These are phyloP conservation scores for Plasmodium knowlesi DNA, from an alignment of 169 alveolate species.

Conservation along the genomic window DNA sequence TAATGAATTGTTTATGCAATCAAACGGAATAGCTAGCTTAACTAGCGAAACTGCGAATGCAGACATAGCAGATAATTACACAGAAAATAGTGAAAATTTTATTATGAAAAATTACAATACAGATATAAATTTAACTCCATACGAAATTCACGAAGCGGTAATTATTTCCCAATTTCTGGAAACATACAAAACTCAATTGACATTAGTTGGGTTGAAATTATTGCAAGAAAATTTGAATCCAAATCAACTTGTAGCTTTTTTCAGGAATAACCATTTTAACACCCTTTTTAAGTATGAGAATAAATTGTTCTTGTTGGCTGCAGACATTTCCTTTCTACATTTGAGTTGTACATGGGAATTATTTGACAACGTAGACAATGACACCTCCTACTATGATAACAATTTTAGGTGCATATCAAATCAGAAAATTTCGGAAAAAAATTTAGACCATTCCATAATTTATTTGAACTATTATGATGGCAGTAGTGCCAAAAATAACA, in stretches of 20 bases:
- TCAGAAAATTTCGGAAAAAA: slow-evolving; percentile 19
- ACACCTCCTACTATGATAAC: slow-evolving; percentile 66
- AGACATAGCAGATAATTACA: slow-evolving; percentile 38
- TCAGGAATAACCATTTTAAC: slow-evolving; percentile 74
- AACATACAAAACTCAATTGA: slow-evolving; percentile 67
- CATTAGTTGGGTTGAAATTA: slow-evolving; percentile 68
- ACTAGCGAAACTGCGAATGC: not conserved
- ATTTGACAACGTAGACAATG: slow-evolving; percentile 74
- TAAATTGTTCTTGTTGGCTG: slow-evolving; percentile 56
- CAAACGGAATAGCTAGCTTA: slow-evolving; percentile 2
- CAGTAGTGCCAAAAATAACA: not conserved
- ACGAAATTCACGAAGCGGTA: slow-evolving; percentile 74
- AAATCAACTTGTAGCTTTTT: slow-evolving; percentile 71
- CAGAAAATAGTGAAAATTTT: slow-evolving; percentile 54
- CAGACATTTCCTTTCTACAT: slow-evolving; percentile 72
- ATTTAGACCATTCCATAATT: slow-evolving; percentile 13
- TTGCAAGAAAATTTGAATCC: slow-evolving; percentile 53
- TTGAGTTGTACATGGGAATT: slow-evolving; percentile 75
- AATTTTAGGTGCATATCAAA: slow-evolving; percentile 41
- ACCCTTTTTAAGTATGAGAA: slow-evolving; percentile 71
- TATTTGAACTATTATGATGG: slow-evolving; percentile 28
- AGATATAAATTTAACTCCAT: slow-evolving; percentile 72
- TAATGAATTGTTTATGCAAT: slow-evolving; percentile 15
- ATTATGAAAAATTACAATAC: slow-evolving; percentile 66
- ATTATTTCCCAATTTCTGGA: slow-evolving; percentile 68